Base-by-base conservation (phyloP, 2,329 filamentous ascomycete genomes). In the Nemania diffusa region DNA sequence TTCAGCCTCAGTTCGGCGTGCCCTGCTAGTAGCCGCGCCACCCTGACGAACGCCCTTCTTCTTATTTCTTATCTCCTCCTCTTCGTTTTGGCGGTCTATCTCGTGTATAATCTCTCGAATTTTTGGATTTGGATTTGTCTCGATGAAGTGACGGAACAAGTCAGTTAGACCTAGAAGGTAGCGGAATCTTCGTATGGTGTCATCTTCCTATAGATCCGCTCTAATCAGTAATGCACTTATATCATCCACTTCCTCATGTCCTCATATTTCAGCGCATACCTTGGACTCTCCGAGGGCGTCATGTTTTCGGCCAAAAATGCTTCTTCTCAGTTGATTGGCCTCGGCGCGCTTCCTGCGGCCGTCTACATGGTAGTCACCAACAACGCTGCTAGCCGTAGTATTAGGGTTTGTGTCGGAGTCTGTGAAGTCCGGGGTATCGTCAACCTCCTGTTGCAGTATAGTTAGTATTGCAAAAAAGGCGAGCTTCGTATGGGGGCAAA, bases 121-220 rank as follows among this genome's bases (percentile, higher is more conserved):
- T 74, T 92, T 93, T 17, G 96, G 95, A 77, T 99, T 94, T 5
- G 94, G 95, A 77, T 97, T 99, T 8, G 94, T 93, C 78, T 98
- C 94, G 81, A 99, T 99, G 80, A 99, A 99, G 81, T 99, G 96
- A 71, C 97, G 93, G 84, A 99, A 99, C 22, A 99, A 85, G 76
- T 99, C 96, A 17, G 96, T 99, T 59, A 99, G 85, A 27, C 97
- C 97, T 15, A 99, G 87, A 1, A 99, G 87, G 79, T 99, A 99
- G 71, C 94, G 91, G 79, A 99, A 99, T 78, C 96, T 88, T 73
- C 95, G 90, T 76, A 98, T 93, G 0, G 93, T 97, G 77, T 98
- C 95, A 84, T 97, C 93, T 83, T 97, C 95, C 92, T 76, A 55
- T 61, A 55, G 24, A 61, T 32, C n/a, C 24, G 32, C 48, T 8